phyloP scores from a whole-genome alignment of 345 rosid species.

The Dovyalis caffra region DNA sequence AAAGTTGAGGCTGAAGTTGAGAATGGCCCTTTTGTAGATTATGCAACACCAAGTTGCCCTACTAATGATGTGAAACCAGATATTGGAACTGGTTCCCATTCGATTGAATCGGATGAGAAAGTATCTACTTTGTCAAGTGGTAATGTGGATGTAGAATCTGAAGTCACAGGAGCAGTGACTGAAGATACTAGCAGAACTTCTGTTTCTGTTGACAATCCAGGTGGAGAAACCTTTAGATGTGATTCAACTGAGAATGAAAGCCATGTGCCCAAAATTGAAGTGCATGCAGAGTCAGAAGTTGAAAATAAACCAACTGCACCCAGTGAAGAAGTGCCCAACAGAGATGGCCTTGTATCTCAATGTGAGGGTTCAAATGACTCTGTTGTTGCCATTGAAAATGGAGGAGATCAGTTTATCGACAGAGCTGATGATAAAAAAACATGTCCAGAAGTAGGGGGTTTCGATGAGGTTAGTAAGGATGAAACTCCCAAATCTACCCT shows the following conservation, averaged over 20 bases:
- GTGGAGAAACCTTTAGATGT: background rate
- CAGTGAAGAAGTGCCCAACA: background rate
- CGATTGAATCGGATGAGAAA: slow-evolving; percentile 15
- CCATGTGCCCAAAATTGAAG: slow-evolving; percentile 18
- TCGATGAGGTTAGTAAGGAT: slow-evolving; percentile 21
- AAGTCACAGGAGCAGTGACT: slow-evolving; percentile 4
- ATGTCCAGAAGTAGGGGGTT: no score
- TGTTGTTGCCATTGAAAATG: no score
- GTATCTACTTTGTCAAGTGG: slow-evolving; percentile 16
- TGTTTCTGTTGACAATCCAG: slow-evolving; percentile 8
- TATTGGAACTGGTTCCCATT: slow-evolving; percentile 14
- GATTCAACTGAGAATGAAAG: slow-evolving; percentile 20
- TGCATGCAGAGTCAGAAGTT: slow-evolving; percentile 6
- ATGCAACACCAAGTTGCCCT: slow-evolving; percentile 19
- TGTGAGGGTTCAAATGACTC: no score
- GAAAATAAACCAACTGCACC: slow-evolving; percentile 8
- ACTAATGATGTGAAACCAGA: slow-evolving; percentile 10
- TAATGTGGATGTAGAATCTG: slow-evolving; percentile 9
- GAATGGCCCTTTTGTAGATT: slow-evolving; percentile 24
- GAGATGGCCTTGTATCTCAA: slow-evolving; percentile 8
- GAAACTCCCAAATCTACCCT: slow-evolving; percentile 18
- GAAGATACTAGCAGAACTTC: slow-evolving; percentile 2
- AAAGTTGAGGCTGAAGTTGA: slow-evolving; percentile 18
- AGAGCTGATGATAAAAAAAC: no score
- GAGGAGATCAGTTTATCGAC: no score